Percentiles rank a stretch among this genome's conserved stretches.
Evolutionary conservation across 352 stramenopile species (phyloP).

Genomic region (Globisporangium ultimum): DNA sequence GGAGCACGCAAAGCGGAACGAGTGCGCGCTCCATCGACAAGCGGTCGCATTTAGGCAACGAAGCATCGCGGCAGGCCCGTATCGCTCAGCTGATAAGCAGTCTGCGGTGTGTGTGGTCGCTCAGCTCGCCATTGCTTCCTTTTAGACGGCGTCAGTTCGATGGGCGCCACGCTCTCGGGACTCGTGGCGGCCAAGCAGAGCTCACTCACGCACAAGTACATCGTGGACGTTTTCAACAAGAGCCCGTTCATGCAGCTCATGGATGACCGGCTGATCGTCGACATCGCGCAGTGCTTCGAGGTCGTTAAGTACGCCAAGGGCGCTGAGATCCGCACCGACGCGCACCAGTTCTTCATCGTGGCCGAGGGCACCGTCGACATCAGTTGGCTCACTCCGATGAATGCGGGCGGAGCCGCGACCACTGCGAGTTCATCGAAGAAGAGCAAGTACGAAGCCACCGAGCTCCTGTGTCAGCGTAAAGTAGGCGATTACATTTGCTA

Average conservation of each 20-base stretch:
- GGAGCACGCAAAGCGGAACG: no score
- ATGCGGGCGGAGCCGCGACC: not conserved
- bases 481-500: constrained; percentile 59
- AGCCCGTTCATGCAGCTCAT: constrained; percentile 68
- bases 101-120: no score
- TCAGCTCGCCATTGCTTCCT: no score
- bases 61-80: no score
- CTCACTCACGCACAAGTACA: constrained; percentile 16
- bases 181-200: constrained; percentile 12
- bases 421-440: constrained; percentile 10
- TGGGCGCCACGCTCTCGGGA: constrained; percentile 14
- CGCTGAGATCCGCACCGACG: constrained; percentile 44
- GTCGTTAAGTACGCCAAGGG: constrained; percentile 40
- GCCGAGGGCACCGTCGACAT: constrained; percentile 57
- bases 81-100: no score
- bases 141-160: not conserved
- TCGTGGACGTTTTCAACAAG: constrained; percentile 45
- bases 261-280: constrained; percentile 41
- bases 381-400: constrained; percentile 34
- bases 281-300: constrained; percentile 61
- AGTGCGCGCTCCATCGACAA: no score
- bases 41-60: no score
- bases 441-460: constrained; percentile 45
- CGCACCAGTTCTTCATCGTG: constrained; percentile 52
- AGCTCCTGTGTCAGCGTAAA: constrained; percentile 58